Base-by-base conservation (phyloP, 768 basidiomycete genomes). In the Tylopilus sp. region DNA sequence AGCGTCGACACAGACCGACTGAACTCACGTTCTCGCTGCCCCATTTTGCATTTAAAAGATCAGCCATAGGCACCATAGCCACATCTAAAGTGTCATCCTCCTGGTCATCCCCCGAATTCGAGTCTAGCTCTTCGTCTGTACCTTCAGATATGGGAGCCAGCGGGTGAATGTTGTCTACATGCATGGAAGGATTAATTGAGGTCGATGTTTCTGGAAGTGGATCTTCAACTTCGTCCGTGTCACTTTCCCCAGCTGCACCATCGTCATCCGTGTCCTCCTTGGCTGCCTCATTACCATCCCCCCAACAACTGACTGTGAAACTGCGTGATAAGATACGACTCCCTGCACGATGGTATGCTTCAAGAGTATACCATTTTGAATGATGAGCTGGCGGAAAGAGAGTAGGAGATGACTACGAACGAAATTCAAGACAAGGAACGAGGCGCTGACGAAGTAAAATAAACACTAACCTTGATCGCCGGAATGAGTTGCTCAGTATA, bases 41-140 rank as follows among this genome's bases (percentile, higher is more conserved):
- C 67, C 83, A 90, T 48, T 85, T 81, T 12, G 96, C 97, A 63
- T 99, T 99, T 45, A 99, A 74, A 74, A 98, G 84, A 70, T 99
- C 97, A 4, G 97, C 97, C 74, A 98, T 84, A 0, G 96, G 95
- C 5, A 98, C 89, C 93, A 98, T 94, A 3, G 89, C 84, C 11
- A 90, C 83, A 56, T 88, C 83, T 11, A 78, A 76, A 7, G 80
- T 72, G 53, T 83, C 80, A 2, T 80, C 80, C 17, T 83, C 79
- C 5, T 79, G 79, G 13, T 72, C 59, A 65, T 70, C 61, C 7
- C 72, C 71, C 3, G 69, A 69, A 21, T 77, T 79, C 4, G 77
- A 75, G 19, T 71, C 74, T 21, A 68, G 69, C n/a, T 71, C 75
- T 16, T 61, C 41, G 53, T 60, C 22, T 45, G 60, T 24, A 10